Percentiles rank a stretch among this genome's conserved stretches.
phyloP scores from a whole-genome alignment of 2,329 filamentous ascomycete genomes.

The Aspergillus aculeatinus region DNA sequence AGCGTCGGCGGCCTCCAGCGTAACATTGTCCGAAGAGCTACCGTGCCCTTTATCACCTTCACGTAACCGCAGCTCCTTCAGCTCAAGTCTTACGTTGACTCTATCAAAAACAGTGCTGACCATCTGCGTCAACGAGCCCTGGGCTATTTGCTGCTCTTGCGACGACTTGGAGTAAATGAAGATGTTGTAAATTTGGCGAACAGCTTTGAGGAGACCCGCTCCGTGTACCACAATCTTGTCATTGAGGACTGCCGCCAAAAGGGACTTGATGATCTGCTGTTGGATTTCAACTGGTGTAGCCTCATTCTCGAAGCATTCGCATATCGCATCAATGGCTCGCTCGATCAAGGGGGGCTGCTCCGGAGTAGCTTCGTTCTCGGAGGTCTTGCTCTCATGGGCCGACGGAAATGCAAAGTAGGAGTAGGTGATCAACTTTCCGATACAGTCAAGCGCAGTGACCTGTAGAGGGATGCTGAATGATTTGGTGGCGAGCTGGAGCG shows the following conservation, averaged over 20 bases:
- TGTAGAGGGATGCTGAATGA: conserved; percentile 81
- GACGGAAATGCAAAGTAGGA: conserved; percentile 87
- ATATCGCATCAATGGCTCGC: conserved; percentile 97
- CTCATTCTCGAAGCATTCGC: conserved; percentile 97
- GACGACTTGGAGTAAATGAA: conserved; percentile 93
- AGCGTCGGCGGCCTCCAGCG: conserved; percentile 38
- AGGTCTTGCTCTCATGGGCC: conserved; percentile 28
- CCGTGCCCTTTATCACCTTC: conserved; percentile 37
- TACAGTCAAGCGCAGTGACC: conserved; percentile 91
- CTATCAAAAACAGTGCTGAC: conserved; percentile 96
- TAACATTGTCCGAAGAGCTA: conserved; percentile 38
- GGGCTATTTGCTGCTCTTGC: conserved; percentile 93
- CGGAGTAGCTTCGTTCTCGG: conserved; percentile 26
- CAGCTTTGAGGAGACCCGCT: conserved; percentile 90
- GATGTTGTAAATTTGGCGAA: conserved; percentile 98
- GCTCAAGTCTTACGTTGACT: conserved; percentile 79
- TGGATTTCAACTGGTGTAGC: conserved; percentile 89
- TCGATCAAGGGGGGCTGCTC: conserved; percentile 78
- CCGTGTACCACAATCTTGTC: conserved; percentile 99
- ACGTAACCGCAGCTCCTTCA: conserved; percentile 74
- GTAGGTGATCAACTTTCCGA: conserved; percentile 98
- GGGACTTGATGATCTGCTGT: conserved; percentile 95
- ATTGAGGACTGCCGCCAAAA: conserved; percentile 91
- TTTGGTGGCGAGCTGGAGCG: conserved; percentile 84
- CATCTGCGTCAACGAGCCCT: conserved; percentile 97